Evolutionary conservation across 108 stramenopile species (phyloP), one percentile per base, ranked within the genome.

Genomic region (Pseudonitzschia multiseries): DNA sequence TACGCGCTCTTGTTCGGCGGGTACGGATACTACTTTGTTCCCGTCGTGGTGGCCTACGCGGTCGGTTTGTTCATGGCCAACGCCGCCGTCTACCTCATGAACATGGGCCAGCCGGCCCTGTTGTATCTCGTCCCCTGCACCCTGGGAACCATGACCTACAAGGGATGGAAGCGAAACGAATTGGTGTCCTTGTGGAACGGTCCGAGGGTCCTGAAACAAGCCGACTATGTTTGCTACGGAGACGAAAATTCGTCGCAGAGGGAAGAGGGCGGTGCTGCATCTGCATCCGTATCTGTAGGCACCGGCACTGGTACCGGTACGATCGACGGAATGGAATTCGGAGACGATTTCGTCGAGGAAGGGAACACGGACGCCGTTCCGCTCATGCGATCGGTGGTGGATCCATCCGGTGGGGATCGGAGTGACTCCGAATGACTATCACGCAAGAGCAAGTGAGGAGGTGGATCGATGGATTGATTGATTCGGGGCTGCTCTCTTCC

Each of bases 61-160:
- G 69, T 96, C 46, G 95, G 96, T 14, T 80, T 97, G 56, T 63
- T 82, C 53, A 91, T 92, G 85, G 95, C 97, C 18, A 96, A 96
- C 71, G 61, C 84, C 32, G 96, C 95, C 0, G 97, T 96, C 8
- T 91, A 89, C 62, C n/a, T 82, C 18, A 95, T 91, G 84, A 63
- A 86, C 10, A 87, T 83, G 83, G 96, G 95, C 12, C 97, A 97
- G 77, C 96, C 97, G 10, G 93, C 97, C 8, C 73, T 97, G 48
- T 79, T 97, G 59, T 97, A 97, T 78, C 70, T 97, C 31, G 97
- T 96, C 20, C 97, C 97, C 20, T 84, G 83, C 65, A 94, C 93
- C 40, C 84, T 97, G 53, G 96, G 96, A 43, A 89, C 89, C 28
- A 87, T 95, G 64, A 43, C 74, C 22, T 85, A 78, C 50, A 54